Percentiles rank a stretch among this genome's conserved stretches.
phyloP scores from a whole-genome alignment of 768 basidiomycete genomes.

The Russula vinacea region DNA sequence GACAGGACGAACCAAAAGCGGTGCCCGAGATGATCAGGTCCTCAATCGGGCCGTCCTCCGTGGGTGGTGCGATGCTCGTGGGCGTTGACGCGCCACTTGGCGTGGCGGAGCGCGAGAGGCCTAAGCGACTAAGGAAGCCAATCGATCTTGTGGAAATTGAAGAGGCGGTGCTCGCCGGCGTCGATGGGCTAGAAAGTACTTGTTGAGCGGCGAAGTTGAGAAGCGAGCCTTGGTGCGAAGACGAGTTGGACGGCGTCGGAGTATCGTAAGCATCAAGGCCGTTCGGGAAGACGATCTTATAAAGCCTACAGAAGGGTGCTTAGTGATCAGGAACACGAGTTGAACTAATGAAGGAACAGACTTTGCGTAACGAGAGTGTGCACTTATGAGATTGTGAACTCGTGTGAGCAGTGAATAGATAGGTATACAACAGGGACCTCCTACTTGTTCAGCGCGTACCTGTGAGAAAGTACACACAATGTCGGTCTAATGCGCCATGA shows the following conservation, averaged over 20 bases:
- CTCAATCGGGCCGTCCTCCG: conserved; percentile 56
- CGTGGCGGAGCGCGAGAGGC: conserved; percentile 30
- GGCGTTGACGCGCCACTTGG: conserved; percentile 26
- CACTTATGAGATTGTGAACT: conserved; percentile 38
- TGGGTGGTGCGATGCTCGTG: conserved; percentile 2
- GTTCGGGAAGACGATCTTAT: conserved; percentile 62
- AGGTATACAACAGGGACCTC: conserved; percentile 21
- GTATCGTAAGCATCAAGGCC: conserved; percentile 50
- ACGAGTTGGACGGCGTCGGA: conserved; percentile 38
- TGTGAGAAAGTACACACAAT: conserved; percentile 29
- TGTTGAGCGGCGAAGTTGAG: conserved; percentile 10
- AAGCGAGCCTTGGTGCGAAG: conserved; percentile 40
- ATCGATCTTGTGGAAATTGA: conserved; percentile 19
- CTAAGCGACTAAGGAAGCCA: conserved; percentile 35
- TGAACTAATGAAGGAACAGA: conserved; percentile 33
- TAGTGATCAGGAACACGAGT: background rate
- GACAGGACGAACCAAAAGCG: conserved; percentile 58
- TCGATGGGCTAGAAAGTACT: conserved; percentile 29
- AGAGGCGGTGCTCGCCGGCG: conserved; percentile 22
- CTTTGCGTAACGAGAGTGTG: conserved; percentile 75
- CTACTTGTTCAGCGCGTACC: conserved; percentile 55
- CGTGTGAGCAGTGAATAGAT: background rate
- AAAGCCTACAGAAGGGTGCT: conserved; percentile 43
- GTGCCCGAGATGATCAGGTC: conserved; percentile 71
- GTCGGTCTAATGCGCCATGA: background rate